phyloP scores from a whole-genome alignment of 108 stramenopile genomes.

The Nitzschia inconspicua region DNA sequence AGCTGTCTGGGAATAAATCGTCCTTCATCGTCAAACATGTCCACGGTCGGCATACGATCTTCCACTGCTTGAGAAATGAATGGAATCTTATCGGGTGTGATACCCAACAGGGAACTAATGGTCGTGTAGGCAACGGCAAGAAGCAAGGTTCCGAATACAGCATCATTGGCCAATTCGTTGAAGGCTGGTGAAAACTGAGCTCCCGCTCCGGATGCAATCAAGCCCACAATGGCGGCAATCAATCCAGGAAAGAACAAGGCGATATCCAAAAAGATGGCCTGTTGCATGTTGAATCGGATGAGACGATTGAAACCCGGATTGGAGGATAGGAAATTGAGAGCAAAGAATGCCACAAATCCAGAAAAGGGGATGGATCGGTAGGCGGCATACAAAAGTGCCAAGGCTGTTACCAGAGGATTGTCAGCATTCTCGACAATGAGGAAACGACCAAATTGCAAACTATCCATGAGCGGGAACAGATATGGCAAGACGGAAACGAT shows the following conservation, averaged over 20 bases:
- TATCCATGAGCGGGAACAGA: conserved; percentile 82
- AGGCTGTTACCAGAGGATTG: conserved; percentile 54
- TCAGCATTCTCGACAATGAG: conserved; percentile 65
- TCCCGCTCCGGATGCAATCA: conserved; percentile 30
- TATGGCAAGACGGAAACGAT: conserved; percentile 73
- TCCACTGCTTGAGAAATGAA: conserved; percentile 65
- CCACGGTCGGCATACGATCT: conserved; percentile 77
- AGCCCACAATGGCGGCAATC: conserved; percentile 41
- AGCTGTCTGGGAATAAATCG: conserved; percentile 19
- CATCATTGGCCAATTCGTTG: conserved; percentile 54
- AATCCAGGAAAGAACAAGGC: conserved; percentile 85
- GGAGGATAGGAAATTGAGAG: conserved; percentile 57
- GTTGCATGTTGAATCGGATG: conserved; percentile 85
- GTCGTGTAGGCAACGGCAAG: conserved; percentile 55
- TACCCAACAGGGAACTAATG: conserved; percentile 65
- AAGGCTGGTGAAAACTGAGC: conserved; percentile 28
- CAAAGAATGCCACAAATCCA: conserved; percentile 81
- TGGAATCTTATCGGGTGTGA: conserved; percentile 69
- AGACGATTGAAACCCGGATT: conserved; percentile 78
- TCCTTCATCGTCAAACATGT: conserved; percentile 63
- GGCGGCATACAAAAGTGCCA: conserved; percentile 62
- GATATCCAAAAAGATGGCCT: conserved; percentile 90
- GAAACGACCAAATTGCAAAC: conserved; percentile 79
- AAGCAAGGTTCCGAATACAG: conserved; percentile 65
- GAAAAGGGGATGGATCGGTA: conserved; percentile 73